phyloP scores from a whole-genome alignment of 371 early-diverging fungal species.

The Chytridiales sp. region DNA sequence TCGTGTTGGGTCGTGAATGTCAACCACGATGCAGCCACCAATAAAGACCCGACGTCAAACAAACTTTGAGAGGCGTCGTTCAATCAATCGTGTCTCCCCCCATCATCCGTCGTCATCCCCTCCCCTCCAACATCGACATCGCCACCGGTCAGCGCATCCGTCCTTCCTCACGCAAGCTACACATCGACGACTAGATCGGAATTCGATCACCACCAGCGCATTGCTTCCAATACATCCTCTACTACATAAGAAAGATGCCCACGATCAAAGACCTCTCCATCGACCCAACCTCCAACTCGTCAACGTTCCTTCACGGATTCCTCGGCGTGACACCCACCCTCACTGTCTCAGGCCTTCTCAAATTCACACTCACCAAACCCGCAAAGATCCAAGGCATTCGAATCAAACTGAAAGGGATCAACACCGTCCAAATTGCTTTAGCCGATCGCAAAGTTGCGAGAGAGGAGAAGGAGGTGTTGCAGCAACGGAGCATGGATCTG shows the following conservation, averaged over 20 bases:
- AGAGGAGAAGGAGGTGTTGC: not conserved
- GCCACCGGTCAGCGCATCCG: too few relatives aligned
- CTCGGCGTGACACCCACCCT: slow-evolving; percentile 21
- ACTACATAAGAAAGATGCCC: not conserved
- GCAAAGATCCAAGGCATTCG: slow-evolving; percentile 13
- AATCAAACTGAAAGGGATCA: slow-evolving; percentile 19
- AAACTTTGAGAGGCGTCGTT: too few relatives aligned
- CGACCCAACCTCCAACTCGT: slow-evolving; percentile 16
- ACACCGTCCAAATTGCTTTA: not conserved
- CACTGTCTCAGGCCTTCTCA: slow-evolving; percentile 19
- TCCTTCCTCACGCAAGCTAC: too few relatives aligned
- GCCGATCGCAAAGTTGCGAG: not conserved
- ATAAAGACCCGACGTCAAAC: too few relatives aligned
- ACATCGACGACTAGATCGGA: too few relatives aligned
- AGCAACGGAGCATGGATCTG: not conserved
- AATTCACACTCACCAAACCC: slow-evolving; percentile 16
- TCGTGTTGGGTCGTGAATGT: too few relatives aligned
- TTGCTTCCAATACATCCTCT: not conserved
- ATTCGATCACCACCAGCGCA: too few relatives aligned
- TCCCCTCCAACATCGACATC: too few relatives aligned
- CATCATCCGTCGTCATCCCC: too few relatives aligned
- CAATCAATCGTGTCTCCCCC: too few relatives aligned
- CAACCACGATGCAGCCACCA: too few relatives aligned
- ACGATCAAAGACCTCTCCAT: slow-evolving; percentile 18
- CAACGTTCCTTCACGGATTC: slow-evolving; percentile 19